Evolutionary conservation across 805 yeast species (phyloP).

Genomic region (Sugiyamaella smithiae): DNA sequence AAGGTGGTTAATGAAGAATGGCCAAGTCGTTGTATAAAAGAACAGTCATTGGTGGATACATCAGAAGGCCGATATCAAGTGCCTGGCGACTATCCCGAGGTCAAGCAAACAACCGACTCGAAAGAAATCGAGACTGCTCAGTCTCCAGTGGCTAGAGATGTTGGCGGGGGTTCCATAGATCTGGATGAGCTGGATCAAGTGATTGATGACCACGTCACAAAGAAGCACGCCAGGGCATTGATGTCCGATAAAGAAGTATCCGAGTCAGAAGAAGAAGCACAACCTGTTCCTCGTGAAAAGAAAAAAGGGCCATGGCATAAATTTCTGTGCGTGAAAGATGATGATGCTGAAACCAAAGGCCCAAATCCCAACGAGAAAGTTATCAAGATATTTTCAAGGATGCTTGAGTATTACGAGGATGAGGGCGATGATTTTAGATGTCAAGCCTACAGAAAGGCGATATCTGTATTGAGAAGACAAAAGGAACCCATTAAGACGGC

Average conservation of each 20-base stretch:
- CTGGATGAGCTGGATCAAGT: slow-evolving; percentile 3
- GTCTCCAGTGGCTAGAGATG: background rate
- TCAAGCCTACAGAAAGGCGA: slow-evolving; percentile 45
- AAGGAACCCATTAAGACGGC: slow-evolving; percentile 35
- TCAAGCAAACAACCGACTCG: background rate
- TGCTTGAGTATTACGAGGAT: slow-evolving; percentile 34
- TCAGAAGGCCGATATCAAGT: slow-evolving; percentile 8
- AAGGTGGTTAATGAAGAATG: slow-evolving; percentile 26
- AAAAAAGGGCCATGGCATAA: slow-evolving; percentile 9
- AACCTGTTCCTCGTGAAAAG: background rate
- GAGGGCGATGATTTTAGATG: slow-evolving; percentile 40
- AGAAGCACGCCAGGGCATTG: background rate
- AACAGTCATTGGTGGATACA: slow-evolving; percentile 16
- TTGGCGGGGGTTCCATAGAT: background rate
- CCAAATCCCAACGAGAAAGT: slow-evolving; percentile 33
- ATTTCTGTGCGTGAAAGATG: slow-evolving; percentile 4
- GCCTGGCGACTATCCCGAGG: background rate
- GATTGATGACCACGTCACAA: background rate
- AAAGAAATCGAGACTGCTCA: slow-evolving; percentile 1
- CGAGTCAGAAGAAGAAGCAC: background rate
- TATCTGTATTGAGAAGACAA: slow-evolving; percentile 34
- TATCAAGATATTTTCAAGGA: slow-evolving; percentile 33
- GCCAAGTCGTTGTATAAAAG: slow-evolving; percentile 35
- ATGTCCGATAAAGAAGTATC: background rate
- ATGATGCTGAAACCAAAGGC: slow-evolving; percentile 1